phyloP scores from a whole-genome alignment of 1,139 yeast species.

The Arxiozyma slooffiae region DNA sequence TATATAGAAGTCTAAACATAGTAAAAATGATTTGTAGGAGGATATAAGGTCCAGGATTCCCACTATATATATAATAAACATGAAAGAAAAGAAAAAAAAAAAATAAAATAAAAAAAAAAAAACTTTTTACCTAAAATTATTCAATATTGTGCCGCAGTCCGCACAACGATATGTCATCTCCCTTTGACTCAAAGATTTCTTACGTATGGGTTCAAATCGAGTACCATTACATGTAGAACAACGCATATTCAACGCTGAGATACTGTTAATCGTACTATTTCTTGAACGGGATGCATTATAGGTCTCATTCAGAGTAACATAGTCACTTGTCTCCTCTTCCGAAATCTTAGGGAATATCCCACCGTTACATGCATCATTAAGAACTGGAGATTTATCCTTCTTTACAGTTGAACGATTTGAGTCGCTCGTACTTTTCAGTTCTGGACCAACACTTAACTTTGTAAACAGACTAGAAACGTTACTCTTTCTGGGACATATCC shows the following conservation, averaged over 20 bases:
- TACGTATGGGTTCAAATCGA: constrained; percentile 20
- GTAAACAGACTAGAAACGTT: background rate
- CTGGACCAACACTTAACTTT: background rate
- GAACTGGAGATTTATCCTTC: background rate
- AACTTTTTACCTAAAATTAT: constrained; percentile 14
- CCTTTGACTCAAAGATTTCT: constrained; percentile 7
- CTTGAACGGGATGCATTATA: constrained; percentile 2
- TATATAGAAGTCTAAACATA: too few relatives aligned
- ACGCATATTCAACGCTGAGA: constrained; percentile 7
- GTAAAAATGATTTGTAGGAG: too few relatives aligned
- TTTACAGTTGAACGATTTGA: background rate
- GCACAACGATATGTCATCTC: constrained; percentile 15
- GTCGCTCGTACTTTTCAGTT: background rate
- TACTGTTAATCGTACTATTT: constrained; percentile 3
- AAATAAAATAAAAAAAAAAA: too few relatives aligned
- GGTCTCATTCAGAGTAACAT: background rate
- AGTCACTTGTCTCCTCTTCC: background rate
- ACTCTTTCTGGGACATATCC: background rate
- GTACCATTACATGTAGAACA: constrained; percentile 34
- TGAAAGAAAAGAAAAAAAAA: too few relatives aligned
- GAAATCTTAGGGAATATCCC: background rate
- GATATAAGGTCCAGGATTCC: background rate
- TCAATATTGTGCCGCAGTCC: constrained; percentile 21
- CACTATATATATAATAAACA: background rate
- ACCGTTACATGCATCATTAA: background rate